Base-by-base conservation (phyloP, 805 yeast species). In the Yamadazyma insecticola region DNA sequence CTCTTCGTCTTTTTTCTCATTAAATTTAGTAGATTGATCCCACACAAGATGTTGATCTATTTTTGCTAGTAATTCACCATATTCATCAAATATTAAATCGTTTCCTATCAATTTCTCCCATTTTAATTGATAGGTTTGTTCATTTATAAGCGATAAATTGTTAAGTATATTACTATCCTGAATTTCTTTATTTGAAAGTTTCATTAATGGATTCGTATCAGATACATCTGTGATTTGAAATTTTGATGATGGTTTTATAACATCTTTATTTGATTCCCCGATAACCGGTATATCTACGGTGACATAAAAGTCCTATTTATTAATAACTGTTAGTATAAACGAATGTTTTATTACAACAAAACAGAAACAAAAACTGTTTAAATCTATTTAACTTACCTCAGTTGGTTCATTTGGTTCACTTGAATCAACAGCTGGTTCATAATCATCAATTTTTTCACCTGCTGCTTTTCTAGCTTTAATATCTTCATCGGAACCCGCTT, bases 401-500 rank as follows among this genome's bases (percentile, higher is more conserved):
- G 36, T 38, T 13, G 55, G 57, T 18, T 48, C 48, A 11, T 30
- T 26, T 3, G 41, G 45, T 23, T 38, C 24, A 24, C 41, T 46
- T 13, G 48, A 41, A 14, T 44, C 50, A 26, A 79, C 64, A 13
- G 78, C 48, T 4, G 89, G 88, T 19, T 57, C 56, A 13, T 66
- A 15, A 12, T 27, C 18, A 63, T 9, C 68, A 58, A 26, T 21
- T 14, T 35, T 29, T 28, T 38, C 37, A 13, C 40, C 41, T 24
- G 13, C 76, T 16, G 26, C 37, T 30, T 40, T 32, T 40, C 88
- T 69, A 11, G 74, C 72, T 43, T 72, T 75, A 32, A 87, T 76
- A 55, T 88, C 96, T 30, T 81, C 95, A 41, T 80, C 86, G 3
- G 95, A 83, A 8, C 96, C 96, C 5, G 96, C 95, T 59, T 86